Conservation (phyloP, 2,329 filamentous ascomycete genomes). For the Pseudopyricularia cyperi region DNA sequence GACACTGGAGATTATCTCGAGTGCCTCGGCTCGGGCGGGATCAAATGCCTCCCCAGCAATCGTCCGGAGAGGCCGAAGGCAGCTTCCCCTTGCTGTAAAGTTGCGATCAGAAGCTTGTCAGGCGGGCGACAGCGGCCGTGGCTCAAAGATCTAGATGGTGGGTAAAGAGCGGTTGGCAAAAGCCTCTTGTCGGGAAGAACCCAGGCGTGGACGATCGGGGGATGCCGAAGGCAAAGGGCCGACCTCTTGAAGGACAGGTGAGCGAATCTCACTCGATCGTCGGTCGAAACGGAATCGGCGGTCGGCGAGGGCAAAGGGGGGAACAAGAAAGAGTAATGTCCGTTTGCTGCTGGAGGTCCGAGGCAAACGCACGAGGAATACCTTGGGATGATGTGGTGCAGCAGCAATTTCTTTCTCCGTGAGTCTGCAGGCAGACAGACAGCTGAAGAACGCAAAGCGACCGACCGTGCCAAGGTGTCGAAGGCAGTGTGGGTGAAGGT, state of each 20-base stretch:
- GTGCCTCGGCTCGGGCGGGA: slow-evolving; percentile 3
- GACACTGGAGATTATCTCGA: neutral
- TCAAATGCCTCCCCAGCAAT: slow-evolving; percentile 5
- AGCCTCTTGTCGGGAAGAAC: neutral
- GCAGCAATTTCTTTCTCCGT: neutral
- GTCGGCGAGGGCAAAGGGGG: neutral
- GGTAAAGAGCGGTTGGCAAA: neutral
- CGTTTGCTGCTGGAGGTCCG: neutral
- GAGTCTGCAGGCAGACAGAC: neutral
- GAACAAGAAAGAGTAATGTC: neutral
- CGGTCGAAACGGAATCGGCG: neutral
- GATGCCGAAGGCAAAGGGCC: neutral
- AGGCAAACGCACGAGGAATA: neutral
- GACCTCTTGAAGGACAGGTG: neutral
- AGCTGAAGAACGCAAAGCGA: neutral
- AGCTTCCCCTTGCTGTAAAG: slow-evolving; percentile 3
- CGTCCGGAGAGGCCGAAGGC: slow-evolving; percentile 8
- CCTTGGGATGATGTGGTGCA: neutral
- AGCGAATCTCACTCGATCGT: neutral
- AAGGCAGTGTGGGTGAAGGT: neutral
- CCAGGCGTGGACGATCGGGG: neutral
- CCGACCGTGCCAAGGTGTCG: neutral
- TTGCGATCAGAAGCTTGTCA: neutral
- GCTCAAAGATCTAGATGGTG: neutral
- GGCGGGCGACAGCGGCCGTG: neutral